Conservation (phyloP, 768 basidiomycete genomes). For the Panaeolus papilionaceus region DNA sequence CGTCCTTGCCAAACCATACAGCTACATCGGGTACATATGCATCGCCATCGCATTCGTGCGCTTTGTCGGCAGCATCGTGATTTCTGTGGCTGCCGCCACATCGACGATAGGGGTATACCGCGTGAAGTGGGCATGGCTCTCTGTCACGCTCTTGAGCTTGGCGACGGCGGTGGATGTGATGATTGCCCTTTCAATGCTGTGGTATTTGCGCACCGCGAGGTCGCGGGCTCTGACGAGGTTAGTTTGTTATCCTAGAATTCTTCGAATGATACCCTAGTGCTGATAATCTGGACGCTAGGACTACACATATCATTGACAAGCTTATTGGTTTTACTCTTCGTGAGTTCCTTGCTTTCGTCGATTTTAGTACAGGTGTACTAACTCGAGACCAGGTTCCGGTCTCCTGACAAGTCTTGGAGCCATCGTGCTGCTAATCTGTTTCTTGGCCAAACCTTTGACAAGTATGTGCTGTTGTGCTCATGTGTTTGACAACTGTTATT, state of each 20-base stretch:
- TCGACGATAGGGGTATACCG: slow-evolving; percentile 30
- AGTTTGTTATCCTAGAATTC: not conserved
- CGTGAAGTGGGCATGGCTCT: slow-evolving; percentile 36
- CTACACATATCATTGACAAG: slow-evolving; percentile 34
- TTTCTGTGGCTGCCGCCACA: slow-evolving; percentile 32
- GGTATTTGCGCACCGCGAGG: slow-evolving; percentile 33
- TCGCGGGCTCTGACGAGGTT: slow-evolving; percentile 27
- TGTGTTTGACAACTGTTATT: not conserved
- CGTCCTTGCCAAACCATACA: slow-evolving; percentile 35
- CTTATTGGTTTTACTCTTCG: slow-evolving; percentile 37
- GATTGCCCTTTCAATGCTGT: slow-evolving; percentile 38
- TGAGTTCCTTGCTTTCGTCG: slow-evolving; percentile 21
- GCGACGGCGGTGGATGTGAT: slow-evolving; percentile 37
- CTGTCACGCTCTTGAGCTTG: slow-evolving; percentile 34
- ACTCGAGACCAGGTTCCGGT: slow-evolving; percentile 28
- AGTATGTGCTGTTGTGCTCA: slow-evolving; percentile 21
- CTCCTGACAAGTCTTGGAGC: slow-evolving; percentile 29
- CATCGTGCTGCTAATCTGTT: slow-evolving; percentile 20
- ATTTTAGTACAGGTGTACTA: not conserved
- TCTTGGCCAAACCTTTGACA: slow-evolving; percentile 29
- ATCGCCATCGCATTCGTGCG: slow-evolving; percentile 33
- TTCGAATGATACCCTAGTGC: too few relatives aligned
- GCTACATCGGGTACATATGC: slow-evolving; percentile 35
- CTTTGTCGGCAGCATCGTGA: slow-evolving; percentile 34
- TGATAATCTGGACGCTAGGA: slow-evolving; percentile 18